Conservation (phyloP, 148 eudicot species). For the Rhododendron ferrugineum region DNA sequence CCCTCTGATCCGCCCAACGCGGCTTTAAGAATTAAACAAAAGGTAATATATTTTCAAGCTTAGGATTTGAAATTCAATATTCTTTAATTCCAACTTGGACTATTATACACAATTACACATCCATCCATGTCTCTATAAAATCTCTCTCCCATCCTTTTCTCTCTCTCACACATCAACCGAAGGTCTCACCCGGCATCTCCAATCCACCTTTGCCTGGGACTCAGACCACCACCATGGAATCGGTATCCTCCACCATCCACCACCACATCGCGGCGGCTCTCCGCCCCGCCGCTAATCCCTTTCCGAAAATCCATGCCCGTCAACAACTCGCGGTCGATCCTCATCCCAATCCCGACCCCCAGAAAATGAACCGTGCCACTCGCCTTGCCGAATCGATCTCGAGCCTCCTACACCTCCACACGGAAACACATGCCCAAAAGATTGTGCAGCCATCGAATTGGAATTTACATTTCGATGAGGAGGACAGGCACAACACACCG, state of each 20-base stretch:
- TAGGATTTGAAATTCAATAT: neutral
- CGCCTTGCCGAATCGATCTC: constrained; percentile 27
- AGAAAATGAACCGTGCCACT: neutral
- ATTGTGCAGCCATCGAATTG: constrained; percentile 6
- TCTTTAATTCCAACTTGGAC: neutral
- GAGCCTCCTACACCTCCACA: constrained; percentile 21
- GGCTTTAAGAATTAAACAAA: neutral
- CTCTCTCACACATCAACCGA: neutral
- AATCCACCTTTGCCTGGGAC: neutral
- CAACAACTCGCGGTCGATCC: neutral
- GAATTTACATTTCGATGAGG: constrained; percentile 11
- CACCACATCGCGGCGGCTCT: neutral
- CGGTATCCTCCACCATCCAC: constrained; percentile 9
- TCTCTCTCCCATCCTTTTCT: neutral
- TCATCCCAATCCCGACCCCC: neutral
- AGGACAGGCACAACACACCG: constrained; percentile 38
- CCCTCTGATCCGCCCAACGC: neutral
- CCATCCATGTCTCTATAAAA: neutral
- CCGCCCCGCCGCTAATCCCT: neutral
- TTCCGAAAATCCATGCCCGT: constrained; percentile 2
- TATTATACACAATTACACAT: neutral
- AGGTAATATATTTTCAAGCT: neutral
- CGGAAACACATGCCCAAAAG: constrained; percentile 21
- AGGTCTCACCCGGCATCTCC: neutral
- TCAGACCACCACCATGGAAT: constrained; percentile 5